Percentiles rank a stretch among this genome's conserved stretches.
Evolutionary conservation across 164 flowering plant species (phyloP).

Genomic region (Amborella trichopoda): DNA sequence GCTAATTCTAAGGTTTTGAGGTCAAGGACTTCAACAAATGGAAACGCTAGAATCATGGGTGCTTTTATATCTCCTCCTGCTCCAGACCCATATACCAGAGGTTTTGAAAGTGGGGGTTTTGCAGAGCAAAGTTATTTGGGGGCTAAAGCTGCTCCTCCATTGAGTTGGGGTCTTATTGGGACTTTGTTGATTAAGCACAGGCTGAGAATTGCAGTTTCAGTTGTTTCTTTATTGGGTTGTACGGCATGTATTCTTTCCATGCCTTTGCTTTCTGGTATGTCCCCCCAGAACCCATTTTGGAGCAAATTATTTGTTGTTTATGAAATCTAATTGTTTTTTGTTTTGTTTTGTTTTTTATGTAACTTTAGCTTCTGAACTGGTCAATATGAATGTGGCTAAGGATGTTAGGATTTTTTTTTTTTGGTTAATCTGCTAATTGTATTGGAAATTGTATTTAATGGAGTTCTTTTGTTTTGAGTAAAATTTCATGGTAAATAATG

Average conservation of each 20-base stretch:
- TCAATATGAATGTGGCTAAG: neutral
- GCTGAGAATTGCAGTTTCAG: slow-evolving; percentile 37
- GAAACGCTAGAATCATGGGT: slow-evolving; percentile 1
- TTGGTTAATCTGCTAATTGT: too few species aligned
- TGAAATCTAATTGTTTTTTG: neutral
- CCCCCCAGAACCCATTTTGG: too few species aligned
- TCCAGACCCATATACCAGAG: slow-evolving; percentile 42
- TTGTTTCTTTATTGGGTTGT: slow-evolving; percentile 46
- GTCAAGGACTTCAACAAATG: too few species aligned
- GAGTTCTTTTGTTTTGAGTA: too few species aligned
- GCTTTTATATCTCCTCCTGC: slow-evolving; percentile 75
- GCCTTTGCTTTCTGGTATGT: slow-evolving; percentile 71
- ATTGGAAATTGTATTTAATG: too few species aligned
- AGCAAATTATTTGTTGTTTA: too few species aligned
- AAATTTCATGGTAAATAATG: too few species aligned
- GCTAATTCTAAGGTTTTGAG: too few species aligned
- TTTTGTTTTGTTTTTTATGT: neutral
- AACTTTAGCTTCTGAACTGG: neutral
- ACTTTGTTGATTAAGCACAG: slow-evolving; percentile 45
- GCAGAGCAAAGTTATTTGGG: slow-evolving; percentile 15
- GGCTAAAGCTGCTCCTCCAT: slow-evolving; percentile 12
- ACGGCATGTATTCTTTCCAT: slow-evolving; percentile 74
- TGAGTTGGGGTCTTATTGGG: slow-evolving; percentile 59
- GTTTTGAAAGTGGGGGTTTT: slow-evolving; percentile 11
- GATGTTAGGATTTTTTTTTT: too few species aligned